Evolutionary conservation across 768 basidiomycete species (phyloP).

Genomic region (Pholiota molesta): DNA sequence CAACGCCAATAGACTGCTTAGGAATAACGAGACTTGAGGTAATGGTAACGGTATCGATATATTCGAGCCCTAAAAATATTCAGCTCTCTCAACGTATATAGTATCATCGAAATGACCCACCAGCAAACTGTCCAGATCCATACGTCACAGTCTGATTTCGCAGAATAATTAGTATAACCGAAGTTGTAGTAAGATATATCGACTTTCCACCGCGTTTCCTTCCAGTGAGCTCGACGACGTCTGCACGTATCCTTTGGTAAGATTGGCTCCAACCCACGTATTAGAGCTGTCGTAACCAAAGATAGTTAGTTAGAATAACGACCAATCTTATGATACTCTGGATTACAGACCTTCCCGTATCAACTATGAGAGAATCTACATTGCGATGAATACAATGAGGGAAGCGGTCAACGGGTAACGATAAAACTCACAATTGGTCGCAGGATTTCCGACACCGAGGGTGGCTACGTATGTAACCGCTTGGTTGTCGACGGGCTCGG

Average conservation of each 20-base stretch:
- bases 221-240: slow-evolving; percentile 52
- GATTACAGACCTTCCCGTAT: slow-evolving; percentile 52
- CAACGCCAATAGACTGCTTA: slow-evolving; percentile 66
- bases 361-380: slow-evolving; percentile 51
- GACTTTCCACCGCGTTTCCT: slow-evolving; percentile 42
- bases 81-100: background rate
- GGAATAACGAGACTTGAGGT: slow-evolving; percentile 46
- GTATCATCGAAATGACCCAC: slow-evolving; percentile 27
- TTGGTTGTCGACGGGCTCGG: slow-evolving; percentile 15
- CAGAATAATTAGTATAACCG: background rate
- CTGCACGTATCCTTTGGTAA: slow-evolving; percentile 33
- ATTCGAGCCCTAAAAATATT: slow-evolving; percentile 9
- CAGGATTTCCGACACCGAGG: slow-evolving; percentile 53
- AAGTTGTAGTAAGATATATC: background rate
- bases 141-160: slow-evolving; percentile 49
- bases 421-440: slow-evolving; percentile 47
- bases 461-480: slow-evolving; percentile 44
- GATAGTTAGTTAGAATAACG: background rate
- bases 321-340: background rate
- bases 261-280: slow-evolving; percentile 66
- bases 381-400: background rate
- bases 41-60: slow-evolving; percentile 52
- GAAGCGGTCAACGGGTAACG: background rate
- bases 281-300: slow-evolving; percentile 55
- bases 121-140: slow-evolving; percentile 60